phyloP scores from a whole-genome alignment of 106 monocot species.

The Phalaenopsis equestris region DNA sequence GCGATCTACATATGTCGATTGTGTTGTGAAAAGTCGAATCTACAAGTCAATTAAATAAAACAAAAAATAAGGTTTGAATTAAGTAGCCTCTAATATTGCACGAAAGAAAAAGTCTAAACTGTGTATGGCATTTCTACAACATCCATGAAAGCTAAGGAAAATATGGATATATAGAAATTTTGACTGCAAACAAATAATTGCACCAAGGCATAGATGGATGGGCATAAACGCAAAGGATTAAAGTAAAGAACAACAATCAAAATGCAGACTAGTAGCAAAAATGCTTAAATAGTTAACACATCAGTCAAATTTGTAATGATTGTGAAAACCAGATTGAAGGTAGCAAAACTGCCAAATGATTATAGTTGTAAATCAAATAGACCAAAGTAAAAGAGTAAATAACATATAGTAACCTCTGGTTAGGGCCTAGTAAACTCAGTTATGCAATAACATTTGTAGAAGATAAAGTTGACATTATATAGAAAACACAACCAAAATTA shows the following conservation, averaged over 20 bases:
- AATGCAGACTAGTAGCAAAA: neutral
- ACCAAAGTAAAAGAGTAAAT: too few species aligned
- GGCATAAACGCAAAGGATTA: neutral
- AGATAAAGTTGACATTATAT: too few species aligned
- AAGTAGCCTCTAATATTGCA: neutral
- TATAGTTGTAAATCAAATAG: too few species aligned
- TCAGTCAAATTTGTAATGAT: neutral
- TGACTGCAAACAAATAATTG: neutral
- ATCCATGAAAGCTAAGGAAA: conserved; percentile 1
- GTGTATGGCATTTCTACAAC: neutral
- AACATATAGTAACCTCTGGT: too few species aligned
- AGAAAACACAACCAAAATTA: too few species aligned
- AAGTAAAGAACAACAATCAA: neutral
- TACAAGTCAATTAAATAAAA: neutral
- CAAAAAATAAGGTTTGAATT: neutral
- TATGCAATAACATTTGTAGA: too few species aligned
- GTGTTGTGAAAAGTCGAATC: conserved; percentile 6
- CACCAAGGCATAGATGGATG: neutral
- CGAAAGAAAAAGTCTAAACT: too few species aligned
- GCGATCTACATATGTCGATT: conserved; percentile 1
- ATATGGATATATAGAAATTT: neutral
- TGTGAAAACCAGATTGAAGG: neutral
- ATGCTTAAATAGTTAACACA: neutral
- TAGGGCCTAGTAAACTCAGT: too few species aligned
- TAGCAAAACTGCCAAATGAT: neutral